phyloP scores from a whole-genome alignment of 2,329 filamentous ascomycete species.

The Stachybotrys echinatus region DNA sequence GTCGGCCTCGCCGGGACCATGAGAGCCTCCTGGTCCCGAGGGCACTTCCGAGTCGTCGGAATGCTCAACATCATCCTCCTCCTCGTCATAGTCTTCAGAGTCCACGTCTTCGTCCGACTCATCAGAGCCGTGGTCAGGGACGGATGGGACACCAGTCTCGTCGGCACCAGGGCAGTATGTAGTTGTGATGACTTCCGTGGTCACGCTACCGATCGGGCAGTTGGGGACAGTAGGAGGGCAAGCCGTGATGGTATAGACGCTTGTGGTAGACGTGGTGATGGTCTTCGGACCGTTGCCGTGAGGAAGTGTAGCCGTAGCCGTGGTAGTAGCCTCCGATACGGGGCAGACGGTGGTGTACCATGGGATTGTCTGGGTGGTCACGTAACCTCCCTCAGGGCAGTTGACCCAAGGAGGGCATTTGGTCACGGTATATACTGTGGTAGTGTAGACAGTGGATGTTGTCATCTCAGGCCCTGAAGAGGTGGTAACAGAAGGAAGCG shows the following conservation, averaged over 20 bases:
- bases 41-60: not conserved
- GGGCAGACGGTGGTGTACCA: slow-evolving; percentile 37
- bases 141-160: not conserved
- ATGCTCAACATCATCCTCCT: not conserved
- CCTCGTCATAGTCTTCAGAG: not conserved
- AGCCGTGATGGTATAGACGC: slow-evolving; percentile 11
- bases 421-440: slow-evolving; percentile 42
- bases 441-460: slow-evolving; percentile 29
- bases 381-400: slow-evolving; percentile 23
- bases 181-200: slow-evolving; percentile 10
- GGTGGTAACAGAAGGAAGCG: not conserved
- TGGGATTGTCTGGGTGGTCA: slow-evolving; percentile 30
- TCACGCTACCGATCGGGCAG: slow-evolving; percentile 8
- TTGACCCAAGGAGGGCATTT: slow-evolving; percentile 37
- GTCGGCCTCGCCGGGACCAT: not conserved
- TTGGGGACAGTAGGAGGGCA: slow-evolving; percentile 9
- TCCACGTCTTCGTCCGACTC: not conserved
- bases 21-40: no score
- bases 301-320: slow-evolving; percentile 4
- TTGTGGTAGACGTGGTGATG: slow-evolving; percentile 9
- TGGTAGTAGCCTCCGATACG: slow-evolving; percentile 10
- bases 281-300: slow-evolving; percentile 6
- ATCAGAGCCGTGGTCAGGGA: not conserved
- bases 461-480: slow-evolving; percentile 7
- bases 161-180: slow-evolving; percentile 11